Percentiles rank a stretch among this genome's conserved stretches.
Evolutionary conservation across 2,329 filamentous ascomycete species (phyloP).

Genomic region (Albophoma yamanashiensis): DNA sequence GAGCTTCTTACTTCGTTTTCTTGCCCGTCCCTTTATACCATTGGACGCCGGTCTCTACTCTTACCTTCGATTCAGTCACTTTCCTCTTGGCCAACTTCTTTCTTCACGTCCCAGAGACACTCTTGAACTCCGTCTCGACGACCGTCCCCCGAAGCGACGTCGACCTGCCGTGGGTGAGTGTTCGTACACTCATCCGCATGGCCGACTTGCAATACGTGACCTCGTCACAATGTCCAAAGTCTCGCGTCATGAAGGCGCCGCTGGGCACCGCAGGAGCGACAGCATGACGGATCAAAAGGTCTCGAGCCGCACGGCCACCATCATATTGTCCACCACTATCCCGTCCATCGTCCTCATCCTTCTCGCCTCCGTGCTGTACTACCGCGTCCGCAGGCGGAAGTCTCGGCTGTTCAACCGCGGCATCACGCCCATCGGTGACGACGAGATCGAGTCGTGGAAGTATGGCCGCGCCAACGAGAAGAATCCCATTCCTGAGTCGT

Average conservation of each 20-base stretch:
- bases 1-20: neutral
- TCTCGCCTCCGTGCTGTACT: conserved; percentile 23
- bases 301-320: conserved; percentile 30
- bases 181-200: neutral
- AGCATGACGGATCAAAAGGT: conserved; percentile 1
- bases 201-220: neutral
- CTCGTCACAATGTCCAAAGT: neutral
- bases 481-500: conserved; percentile 3
- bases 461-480: conserved; percentile 22
- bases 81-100: neutral
- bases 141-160: neutral
- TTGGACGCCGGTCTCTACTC: neutral
- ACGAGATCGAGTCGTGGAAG: conserved; percentile 57
- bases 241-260: neutral
- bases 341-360: conserved; percentile 28
- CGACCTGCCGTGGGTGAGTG: neutral
- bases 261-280: neutral
- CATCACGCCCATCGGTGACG: conserved; percentile 51
- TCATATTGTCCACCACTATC: conserved; percentile 41
- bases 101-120: neutral
- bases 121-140: neutral
- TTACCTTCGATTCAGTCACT: neutral
- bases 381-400: conserved; percentile 26
- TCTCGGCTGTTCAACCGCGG: conserved; percentile 40
- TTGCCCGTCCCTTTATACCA: neutral